Evolutionary conservation across 805 yeast genomes (phyloP).

Genomic region (Kuraishia molischiana): DNA sequence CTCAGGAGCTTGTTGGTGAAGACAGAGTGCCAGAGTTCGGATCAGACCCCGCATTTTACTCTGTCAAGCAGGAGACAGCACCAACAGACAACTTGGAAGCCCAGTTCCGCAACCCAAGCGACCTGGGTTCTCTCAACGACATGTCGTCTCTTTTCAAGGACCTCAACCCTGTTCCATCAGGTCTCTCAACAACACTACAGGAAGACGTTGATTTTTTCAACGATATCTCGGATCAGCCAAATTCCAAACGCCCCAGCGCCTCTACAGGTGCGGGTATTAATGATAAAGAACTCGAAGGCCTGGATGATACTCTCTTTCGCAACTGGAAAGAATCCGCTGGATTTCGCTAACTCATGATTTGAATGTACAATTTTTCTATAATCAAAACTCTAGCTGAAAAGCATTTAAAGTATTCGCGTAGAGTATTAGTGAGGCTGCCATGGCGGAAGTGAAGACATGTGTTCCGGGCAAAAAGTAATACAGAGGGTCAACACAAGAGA

Average conservation of each 20-base stretch:
- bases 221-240: conserved; percentile 1
- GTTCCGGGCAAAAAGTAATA: too few species aligned
- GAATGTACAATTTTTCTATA: too few species aligned
- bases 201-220: conserved; percentile 2
- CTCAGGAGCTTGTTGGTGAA: background rate
- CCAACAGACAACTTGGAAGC: background rate
- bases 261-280: background rate
- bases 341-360: background rate
- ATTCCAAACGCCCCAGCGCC: background rate
- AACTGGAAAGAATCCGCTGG: background rate
- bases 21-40: background rate
- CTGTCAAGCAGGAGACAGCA: background rate
- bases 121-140: background rate
- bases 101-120: background rate
- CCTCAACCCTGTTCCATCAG: conserved; percentile 3
- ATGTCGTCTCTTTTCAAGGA: conserved; percentile 2
- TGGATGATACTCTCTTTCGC: background rate
- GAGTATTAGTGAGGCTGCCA: too few species aligned
- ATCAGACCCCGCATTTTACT: background rate
- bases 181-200: conserved; percentile 4
- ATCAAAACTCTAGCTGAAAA: too few species aligned
- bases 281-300: background rate
- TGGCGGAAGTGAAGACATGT: too few species aligned
- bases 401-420: too few species aligned
- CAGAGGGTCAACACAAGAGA: too few species aligned